A percentile compares a stretch with the other conserved stretches of the same genome.
phyloP scores from a whole-genome alignment of 352 stramenopile species.

The Phytophthora sojae region DNA sequence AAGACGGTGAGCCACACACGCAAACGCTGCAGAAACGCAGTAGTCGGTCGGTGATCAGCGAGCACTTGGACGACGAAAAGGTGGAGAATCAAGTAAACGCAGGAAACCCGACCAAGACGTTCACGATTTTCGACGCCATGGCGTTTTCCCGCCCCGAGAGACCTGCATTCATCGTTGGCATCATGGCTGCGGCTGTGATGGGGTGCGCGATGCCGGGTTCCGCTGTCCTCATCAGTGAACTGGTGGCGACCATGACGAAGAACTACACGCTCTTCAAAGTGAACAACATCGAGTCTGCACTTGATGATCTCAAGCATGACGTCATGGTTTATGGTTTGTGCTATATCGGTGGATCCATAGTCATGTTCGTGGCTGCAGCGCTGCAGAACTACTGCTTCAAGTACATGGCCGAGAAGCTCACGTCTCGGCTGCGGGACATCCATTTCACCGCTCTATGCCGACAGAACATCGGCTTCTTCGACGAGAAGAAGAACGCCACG shows the following conservation, averaged over 20 bases:
- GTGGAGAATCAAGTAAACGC: neutral
- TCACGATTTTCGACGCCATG: conserved; percentile 31
- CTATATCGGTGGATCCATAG: conserved; percentile 39
- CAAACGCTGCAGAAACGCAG: neutral
- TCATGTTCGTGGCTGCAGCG: conserved; percentile 39
- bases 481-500: conserved; percentile 61
- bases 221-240: conserved; percentile 27
- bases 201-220: conserved; percentile 41
- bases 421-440: conserved; percentile 49
- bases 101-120: conserved; percentile 1
- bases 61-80: neutral
- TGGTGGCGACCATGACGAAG: conserved; percentile 26
- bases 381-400: conserved; percentile 53
- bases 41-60: neutral
- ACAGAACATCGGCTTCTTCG: conserved; percentile 74
- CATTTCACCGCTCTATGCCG: conserved; percentile 47
- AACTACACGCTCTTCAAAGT: conserved; percentile 21
- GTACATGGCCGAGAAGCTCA: conserved; percentile 55
- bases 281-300: neutral
- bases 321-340: conserved; percentile 32
- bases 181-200: conserved; percentile 33
- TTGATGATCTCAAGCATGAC: conserved; percentile 38
- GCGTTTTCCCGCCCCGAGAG: conserved; percentile 37
- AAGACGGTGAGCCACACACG: neutral
- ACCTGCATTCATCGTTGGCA: conserved; percentile 36